Percentiles rank a stretch among this genome's conserved stretches.
Evolutionary conservation across 1,139 yeast genomes (phyloP).

Genomic region (Hanseniaspora uvarum): DNA sequence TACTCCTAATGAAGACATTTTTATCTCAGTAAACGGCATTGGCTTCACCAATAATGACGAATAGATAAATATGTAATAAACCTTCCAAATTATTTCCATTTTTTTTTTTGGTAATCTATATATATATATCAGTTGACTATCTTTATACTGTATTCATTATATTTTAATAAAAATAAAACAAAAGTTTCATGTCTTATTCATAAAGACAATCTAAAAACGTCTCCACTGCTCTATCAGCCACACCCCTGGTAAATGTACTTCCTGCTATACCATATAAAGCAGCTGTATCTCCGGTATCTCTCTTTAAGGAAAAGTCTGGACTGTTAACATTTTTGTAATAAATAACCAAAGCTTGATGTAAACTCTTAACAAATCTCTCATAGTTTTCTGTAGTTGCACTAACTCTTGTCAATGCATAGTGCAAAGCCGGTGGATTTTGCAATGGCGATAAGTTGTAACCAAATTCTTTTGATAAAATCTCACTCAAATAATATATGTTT

Average conservation of each 20-base stretch:
- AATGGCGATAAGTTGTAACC: slow-evolving; percentile 90
- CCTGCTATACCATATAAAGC: slow-evolving; percentile 95
- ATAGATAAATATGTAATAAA: not conserved
- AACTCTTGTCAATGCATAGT: slow-evolving; percentile 72
- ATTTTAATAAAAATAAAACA: not conserved
- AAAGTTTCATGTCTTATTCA: slow-evolving; percentile 26
- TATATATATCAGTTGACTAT: not conserved
- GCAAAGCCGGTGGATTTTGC: slow-evolving; percentile 85
- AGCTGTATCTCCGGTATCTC: slow-evolving; percentile 46
- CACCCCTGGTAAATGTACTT: slow-evolving; percentile 68
- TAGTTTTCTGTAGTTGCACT: slow-evolving; percentile 48
- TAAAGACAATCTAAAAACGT: slow-evolving; percentile 74
- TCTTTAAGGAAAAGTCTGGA: not conserved
- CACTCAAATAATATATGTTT: slow-evolving; percentile 62
- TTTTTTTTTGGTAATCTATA: no score
- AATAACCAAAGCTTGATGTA: slow-evolving; percentile 46
- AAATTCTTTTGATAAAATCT: slow-evolving; percentile 42
- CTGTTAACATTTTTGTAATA: slow-evolving; percentile 34
- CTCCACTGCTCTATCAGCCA: slow-evolving; percentile 69
- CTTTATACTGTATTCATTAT: no score
- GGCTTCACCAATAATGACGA: not conserved
- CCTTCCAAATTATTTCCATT: not conserved
- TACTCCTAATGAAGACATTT: slow-evolving; percentile 3
- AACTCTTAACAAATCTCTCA: slow-evolving; percentile 20
- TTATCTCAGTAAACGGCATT: slow-evolving; percentile 4